These are phyloP conservation scores for Diversispora epigaea DNA, from an alignment of 192 early-diverging fungal genomes.

Conservation along the genomic window DNA sequence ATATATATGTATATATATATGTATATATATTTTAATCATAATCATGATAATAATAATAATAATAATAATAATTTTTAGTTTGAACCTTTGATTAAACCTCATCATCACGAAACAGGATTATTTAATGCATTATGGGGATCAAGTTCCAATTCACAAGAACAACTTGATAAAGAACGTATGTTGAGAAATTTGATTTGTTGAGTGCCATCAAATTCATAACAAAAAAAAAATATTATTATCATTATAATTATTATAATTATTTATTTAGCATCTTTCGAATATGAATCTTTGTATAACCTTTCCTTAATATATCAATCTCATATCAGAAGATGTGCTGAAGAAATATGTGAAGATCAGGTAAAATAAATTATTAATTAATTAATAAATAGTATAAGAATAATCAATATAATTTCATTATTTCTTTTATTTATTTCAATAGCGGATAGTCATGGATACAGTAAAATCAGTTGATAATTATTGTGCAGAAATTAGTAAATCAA, in stretches of 20 bases:
- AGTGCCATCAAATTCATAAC: not conserved
- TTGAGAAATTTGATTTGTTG: not conserved
- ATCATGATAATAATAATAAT: not conserved
- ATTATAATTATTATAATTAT: not conserved
- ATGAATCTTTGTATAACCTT: conserved; percentile 25
- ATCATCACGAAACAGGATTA: not conserved
- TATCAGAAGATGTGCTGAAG: conserved; percentile 23
- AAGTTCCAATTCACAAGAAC: not conserved
- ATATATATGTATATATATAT: too few species aligned
- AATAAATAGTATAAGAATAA: not conserved
- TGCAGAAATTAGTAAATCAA: conserved; percentile 21
- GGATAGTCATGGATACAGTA: conserved; percentile 27
- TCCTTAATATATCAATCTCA: conserved; percentile 12
- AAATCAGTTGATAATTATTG: conserved; percentile 30
- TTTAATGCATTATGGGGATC: conserved; percentile 17
- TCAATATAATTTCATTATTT: too few species aligned
- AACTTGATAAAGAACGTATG: conserved; percentile 18
- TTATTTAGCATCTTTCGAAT: conserved; percentile 18
- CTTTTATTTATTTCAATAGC: conserved; percentile 4
- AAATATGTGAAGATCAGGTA: conserved; percentile 35
- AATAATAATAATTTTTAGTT: conserved; percentile 3
- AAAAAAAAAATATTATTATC: not conserved
- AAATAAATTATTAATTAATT: not conserved
- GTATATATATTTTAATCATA: not conserved
- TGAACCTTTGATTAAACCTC: conserved; percentile 32